phyloP scores from a whole-genome alignment of 148 eudicot species.

The Tetragonia tetragonoides region DNA sequence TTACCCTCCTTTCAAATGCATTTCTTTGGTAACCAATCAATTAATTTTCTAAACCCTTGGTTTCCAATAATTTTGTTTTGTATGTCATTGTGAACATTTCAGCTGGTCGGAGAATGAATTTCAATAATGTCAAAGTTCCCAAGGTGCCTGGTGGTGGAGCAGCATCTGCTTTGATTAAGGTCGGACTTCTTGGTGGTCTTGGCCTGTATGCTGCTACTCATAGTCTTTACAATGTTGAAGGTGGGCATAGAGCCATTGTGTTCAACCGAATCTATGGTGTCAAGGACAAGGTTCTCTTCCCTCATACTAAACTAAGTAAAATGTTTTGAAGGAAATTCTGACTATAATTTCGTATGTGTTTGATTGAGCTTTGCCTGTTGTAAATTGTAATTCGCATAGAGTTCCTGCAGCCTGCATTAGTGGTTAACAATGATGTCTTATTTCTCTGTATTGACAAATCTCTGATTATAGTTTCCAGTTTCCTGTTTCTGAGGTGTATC shows the following conservation, averaged over 20 bases:
- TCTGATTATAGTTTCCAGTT: neutral
- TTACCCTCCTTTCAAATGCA: neutral
- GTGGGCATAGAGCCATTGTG: conserved; percentile 92
- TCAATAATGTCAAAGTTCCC: conserved; percentile 82
- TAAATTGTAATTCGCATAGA: neutral
- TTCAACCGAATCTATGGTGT: conserved; percentile 85
- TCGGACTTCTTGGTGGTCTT: conserved; percentile 60
- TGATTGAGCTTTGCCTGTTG: neutral
- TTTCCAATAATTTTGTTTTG: neutral
- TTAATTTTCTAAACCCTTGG: neutral
- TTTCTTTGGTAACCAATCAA: neutral
- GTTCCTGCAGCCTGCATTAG: neutral
- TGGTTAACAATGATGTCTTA: neutral
- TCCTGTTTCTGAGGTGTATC: neutral
- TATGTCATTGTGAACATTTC: conserved; percentile 9
- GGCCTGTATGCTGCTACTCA: conserved; percentile 68
- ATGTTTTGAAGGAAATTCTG: neutral
- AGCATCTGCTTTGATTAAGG: conserved; percentile 58
- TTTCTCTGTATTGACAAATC: neutral
- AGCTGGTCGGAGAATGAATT: conserved; percentile 52
- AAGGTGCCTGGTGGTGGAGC: conserved; percentile 81
- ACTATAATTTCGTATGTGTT: neutral
- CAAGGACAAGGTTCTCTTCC: conserved; percentile 71
- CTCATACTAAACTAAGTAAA: neutral
- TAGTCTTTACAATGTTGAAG: conserved; percentile 90